phyloP scores from a whole-genome alignment of 495 filamentous ascomycete species.

The Penicillium parvum region DNA sequence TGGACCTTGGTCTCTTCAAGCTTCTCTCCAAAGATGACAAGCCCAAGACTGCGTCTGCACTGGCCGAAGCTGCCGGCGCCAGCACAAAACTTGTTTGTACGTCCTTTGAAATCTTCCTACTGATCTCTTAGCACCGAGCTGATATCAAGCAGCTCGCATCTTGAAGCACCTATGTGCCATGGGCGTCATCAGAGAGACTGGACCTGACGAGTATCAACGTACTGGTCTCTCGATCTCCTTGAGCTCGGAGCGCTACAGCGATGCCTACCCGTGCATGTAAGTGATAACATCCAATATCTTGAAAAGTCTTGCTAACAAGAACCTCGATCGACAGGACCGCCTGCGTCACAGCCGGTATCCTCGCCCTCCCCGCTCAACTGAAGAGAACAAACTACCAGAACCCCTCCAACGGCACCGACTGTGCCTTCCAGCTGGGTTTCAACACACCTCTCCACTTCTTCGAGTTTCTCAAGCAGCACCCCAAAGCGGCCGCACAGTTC shows the following conservation, averaged over 20 bases:
- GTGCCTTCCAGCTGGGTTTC: slow-evolving; percentile 30
- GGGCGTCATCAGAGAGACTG: slow-evolving; percentile 43
- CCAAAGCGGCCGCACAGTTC: slow-evolving; percentile 33
- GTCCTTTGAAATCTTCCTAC: not conserved
- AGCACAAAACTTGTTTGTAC: slow-evolving; percentile 30
- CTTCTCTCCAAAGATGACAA: slow-evolving; percentile 28
- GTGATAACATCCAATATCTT: slow-evolving; percentile 2
- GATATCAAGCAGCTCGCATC: slow-evolving; percentile 24
- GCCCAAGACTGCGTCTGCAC: slow-evolving; percentile 24
- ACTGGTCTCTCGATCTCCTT: slow-evolving; percentile 43
- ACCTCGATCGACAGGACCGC: slow-evolving; percentile 22
- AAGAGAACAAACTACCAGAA: slow-evolving; percentile 27
- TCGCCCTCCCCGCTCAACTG: slow-evolving; percentile 28
- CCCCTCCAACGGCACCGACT: slow-evolving; percentile 28
- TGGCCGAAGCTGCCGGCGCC: slow-evolving; percentile 29
- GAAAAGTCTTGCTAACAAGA: not conserved
- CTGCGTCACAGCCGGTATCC: slow-evolving; percentile 25
- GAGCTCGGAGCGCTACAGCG: slow-evolving; percentile 30
- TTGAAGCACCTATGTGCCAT: slow-evolving; percentile 49
- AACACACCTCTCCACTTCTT: slow-evolving; percentile 32
- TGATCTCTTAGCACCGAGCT: not conserved
- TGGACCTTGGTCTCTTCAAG: slow-evolving; percentile 34
- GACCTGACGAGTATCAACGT: slow-evolving; percentile 38
- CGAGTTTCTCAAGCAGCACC: slow-evolving; percentile 27
- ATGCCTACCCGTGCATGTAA: slow-evolving; percentile 34